These are phyloP conservation scores for Penstemon barbatus DNA, from an alignment of 257 asterid genomes.

Conservation along the genomic window DNA sequence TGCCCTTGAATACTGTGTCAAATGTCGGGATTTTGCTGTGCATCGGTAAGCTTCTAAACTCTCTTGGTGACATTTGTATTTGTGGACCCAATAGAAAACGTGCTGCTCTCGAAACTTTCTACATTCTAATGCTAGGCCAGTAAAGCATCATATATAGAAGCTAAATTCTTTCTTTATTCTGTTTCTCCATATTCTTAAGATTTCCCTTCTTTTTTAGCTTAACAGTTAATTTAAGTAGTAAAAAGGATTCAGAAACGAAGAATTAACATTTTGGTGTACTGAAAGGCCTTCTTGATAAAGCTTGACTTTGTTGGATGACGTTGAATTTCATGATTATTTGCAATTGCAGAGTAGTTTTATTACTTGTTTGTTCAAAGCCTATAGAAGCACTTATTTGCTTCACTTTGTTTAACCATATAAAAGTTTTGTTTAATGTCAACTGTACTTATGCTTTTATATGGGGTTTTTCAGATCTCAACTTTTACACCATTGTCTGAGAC, in stretches of 20 bases:
- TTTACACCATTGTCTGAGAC: not conserved
- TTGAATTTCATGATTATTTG: not conserved
- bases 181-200: no score
- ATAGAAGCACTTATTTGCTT: not conserved
- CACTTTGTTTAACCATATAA: constrained; percentile 13
- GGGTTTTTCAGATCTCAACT: not conserved
- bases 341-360: not conserved
- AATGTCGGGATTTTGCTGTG: constrained; percentile 51
- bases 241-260: not conserved
- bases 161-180: no score
- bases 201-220: no score
- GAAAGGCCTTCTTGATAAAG: not conserved
- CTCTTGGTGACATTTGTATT: constrained; percentile 2
- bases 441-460: not conserved
- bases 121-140: no score
- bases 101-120: no score
- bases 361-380: not conserved
- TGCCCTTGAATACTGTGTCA: constrained; percentile 59
- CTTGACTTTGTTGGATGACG: not conserved
- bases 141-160: no score
- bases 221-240: no score
- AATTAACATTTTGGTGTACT: constrained; percentile 3
- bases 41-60: constrained; percentile 53
- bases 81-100: not conserved
- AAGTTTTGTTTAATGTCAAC: not conserved